Conservation (phyloP, 257 asterid species). For the Scutellaria minor region DNA sequence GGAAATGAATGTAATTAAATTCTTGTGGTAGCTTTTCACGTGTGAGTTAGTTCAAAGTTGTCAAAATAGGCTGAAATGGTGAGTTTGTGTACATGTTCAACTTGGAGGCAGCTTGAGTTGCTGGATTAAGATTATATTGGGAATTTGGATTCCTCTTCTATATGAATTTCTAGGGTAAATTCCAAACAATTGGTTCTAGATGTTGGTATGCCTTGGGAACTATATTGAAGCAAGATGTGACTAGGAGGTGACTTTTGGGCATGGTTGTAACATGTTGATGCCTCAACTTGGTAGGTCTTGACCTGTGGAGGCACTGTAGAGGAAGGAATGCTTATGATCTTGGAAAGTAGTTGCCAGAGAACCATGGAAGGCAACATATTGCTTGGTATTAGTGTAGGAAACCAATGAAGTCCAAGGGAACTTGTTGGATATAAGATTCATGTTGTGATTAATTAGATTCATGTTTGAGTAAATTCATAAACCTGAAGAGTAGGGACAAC, state of each 20-base stretch:
- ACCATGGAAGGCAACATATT: constrained; percentile 14
- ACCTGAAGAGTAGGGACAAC: neutral
- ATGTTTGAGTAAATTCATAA: constrained; percentile 9
- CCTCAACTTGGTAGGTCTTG: neutral
- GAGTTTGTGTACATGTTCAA: neutral
- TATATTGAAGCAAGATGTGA: constrained; percentile 10
- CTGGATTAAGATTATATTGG: constrained; percentile 1
- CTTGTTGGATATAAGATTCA: neutral
- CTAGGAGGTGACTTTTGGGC: constrained; percentile 14
- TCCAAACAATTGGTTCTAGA: neutral
- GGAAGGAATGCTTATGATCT: constrained; percentile 20
- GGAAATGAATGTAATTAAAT: constrained; percentile 25
- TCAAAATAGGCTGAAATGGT: constrained; percentile 6
- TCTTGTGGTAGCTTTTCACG: constrained; percentile 23
- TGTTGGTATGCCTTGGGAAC: neutral
- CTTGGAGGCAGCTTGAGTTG: constrained; percentile 6
- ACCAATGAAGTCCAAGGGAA: neutral
- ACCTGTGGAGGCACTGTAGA: constrained; percentile 19
- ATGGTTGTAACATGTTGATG: neutral
- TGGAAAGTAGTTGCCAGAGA: constrained; percentile 5
- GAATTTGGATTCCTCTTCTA: neutral
- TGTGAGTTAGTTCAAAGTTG: constrained; percentile 11
- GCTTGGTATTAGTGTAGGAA: neutral
- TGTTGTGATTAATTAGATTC: constrained; percentile 7
- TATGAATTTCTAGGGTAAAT: neutral